Evolutionary conservation across 164 flowering plant genomes (phyloP), one percentile per base, ranked within the genome.

Genomic region (Echeveria elegans): DNA sequence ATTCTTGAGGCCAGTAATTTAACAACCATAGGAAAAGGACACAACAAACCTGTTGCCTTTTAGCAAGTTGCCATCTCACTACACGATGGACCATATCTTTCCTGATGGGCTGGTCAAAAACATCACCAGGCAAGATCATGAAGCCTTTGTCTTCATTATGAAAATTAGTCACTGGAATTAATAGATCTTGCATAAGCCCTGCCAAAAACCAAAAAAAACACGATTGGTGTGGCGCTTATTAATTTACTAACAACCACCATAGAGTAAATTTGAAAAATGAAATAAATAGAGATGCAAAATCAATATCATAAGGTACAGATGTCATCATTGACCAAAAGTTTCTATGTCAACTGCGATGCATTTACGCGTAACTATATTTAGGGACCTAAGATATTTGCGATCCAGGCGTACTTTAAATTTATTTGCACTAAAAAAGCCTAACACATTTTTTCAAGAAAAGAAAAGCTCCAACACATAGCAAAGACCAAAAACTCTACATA

Each of bases 1-100:
- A 9, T 3, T 53, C 11, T 1, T 23, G 14, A 52, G 12, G 24
- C 59, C 59, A 53, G 14, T 23, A 53, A 53, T 23, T 24, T 28
- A 11, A 26, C 28, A 19, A 6, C 32, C 14, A 11, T 28, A 26
- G 18, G 4, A 14, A 40, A 43, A 2, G 66, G 2, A 36, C 45
- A 3, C 21, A 23, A 63, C 71, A 32, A 72, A 90, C 97, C 95
- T 94, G 97, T 67, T 81, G 96, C 31, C 95, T 79, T 70, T 94
- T 94, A 32, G 98, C 98, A 71, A 89, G 97, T 80, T 94, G 97
- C 97, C 97, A 94, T 67, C 89, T 72, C 3, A 94, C 98, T 77
- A 93, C 97, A 56, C 88, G 88, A 66, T 94, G 99, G 70, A 91
- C 81, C 75, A 91, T 91, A 74, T 94, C 96, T 76, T 89, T 91